Evolutionary conservation across 495 filamentous ascomycete genomes (phyloP).

Genomic region (Penicillium alfredii): DNA sequence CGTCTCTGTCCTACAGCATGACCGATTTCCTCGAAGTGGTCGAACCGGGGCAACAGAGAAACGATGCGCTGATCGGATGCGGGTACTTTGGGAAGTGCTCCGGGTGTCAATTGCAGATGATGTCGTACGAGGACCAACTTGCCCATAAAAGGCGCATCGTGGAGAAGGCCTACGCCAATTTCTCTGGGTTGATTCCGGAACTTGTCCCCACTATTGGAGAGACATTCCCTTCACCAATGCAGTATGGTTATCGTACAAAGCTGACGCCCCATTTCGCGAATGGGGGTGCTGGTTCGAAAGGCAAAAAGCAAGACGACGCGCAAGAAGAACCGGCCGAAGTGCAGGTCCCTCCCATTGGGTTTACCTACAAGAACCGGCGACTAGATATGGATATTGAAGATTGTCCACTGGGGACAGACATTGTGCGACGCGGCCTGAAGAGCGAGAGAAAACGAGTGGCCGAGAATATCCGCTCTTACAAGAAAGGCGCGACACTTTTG

Average conservation of each 20-base stretch:
- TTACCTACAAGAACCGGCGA: constrained; percentile 69
- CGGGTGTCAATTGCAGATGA: constrained; percentile 96
- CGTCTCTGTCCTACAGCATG: constrained; percentile 55
- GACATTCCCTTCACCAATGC: constrained; percentile 81
- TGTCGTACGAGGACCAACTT: constrained; percentile 81
- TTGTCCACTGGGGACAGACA: constrained; percentile 88
- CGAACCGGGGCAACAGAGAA: constrained; percentile 63
- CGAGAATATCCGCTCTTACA: constrained; percentile 64
- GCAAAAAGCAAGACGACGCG: constrained; percentile 27
- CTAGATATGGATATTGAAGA: constrained; percentile 89
- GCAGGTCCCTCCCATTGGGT: constrained; percentile 77
- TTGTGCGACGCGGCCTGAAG: constrained; percentile 68
- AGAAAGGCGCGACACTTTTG: constrained; percentile 77
- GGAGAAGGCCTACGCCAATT: constrained; percentile 87
- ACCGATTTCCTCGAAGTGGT: constrained; percentile 78
- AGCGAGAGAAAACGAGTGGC: constrained; percentile 65
- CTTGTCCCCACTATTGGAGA: constrained; percentile 70
- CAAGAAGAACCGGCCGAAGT: constrained; percentile 33
- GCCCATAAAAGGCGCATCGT: constrained; percentile 78
- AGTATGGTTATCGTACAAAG: constrained; percentile 94
- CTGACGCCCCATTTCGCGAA: constrained; percentile 89
- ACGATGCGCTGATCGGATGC: constrained; percentile 72
- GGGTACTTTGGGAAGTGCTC: constrained; percentile 82
- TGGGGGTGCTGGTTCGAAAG: constrained; percentile 31
- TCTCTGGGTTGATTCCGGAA: constrained; percentile 71